Evolutionary conservation across 768 basidiomycete species (phyloP).

Genomic region (Coprinopsis strossmayeri): DNA sequence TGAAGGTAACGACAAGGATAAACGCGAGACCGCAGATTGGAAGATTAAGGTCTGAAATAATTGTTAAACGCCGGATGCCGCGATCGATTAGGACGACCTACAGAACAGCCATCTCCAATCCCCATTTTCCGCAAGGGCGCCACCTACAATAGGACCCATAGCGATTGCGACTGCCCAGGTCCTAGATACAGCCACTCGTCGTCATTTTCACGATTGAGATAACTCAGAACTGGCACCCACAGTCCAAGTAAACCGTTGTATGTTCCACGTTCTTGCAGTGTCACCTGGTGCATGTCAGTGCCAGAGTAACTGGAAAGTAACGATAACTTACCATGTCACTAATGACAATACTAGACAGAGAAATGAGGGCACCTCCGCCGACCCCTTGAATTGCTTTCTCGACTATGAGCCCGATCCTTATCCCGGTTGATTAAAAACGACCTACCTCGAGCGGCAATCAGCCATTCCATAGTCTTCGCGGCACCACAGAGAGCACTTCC

Average conservation of each 20-base stretch:
- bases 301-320: neutral
- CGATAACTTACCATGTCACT: conserved; percentile 25
- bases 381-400: conserved; percentile 30
- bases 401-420: neutral
- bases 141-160: conserved; percentile 12
- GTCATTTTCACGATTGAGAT: no score
- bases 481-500: conserved; percentile 39
- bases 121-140: conserved; percentile 21
- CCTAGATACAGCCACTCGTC: neutral
- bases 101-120: conserved; percentile 40
- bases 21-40: conserved; percentile 9
- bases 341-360: conserved; percentile 32
- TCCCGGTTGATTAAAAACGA: neutral
- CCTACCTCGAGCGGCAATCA: conserved; percentile 34
- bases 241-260: conserved; percentile 29
- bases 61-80: no score
- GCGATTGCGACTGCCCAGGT: neutral
- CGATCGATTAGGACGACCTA: no score
- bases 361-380: conserved; percentile 30
- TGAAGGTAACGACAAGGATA: conserved; percentile 9
- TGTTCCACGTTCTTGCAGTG: conserved; percentile 37
- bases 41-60: conserved; percentile 13
- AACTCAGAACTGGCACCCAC: conserved; percentile 3
- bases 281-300: conserved; percentile 19
- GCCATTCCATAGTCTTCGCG: conserved; percentile 32